Percentiles rank a stretch among this genome's conserved stretches.
Conservation (phyloP, 2,329 filamentous ascomycete genomes). For the Cladophialophora chaetospira region DNA sequence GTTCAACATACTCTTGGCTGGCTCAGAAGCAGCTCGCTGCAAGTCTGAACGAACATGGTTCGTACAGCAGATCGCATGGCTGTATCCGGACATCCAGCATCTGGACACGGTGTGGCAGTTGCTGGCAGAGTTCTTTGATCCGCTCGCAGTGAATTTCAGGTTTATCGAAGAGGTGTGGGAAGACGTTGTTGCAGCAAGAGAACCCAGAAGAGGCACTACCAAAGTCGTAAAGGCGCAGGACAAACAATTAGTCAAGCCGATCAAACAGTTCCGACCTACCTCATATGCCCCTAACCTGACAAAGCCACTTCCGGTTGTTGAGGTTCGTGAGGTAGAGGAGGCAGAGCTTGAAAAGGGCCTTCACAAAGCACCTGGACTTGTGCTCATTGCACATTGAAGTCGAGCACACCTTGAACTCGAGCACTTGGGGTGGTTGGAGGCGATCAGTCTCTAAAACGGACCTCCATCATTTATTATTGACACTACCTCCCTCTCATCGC, state of each 20-base stretch:
- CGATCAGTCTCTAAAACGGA: no score
- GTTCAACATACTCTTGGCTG: slow-evolving; percentile 25
- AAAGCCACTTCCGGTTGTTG: slow-evolving; percentile 9
- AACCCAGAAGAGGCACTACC: background rate
- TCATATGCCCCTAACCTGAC: slow-evolving; percentile 16
- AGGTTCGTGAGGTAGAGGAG: slow-evolving; percentile 7
- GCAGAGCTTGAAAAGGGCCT: background rate
- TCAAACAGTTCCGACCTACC: slow-evolving; percentile 16
- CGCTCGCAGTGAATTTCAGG: slow-evolving; percentile 15
- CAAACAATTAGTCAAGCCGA: background rate
- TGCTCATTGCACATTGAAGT: background rate
- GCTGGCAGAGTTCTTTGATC: slow-evolving; percentile 24
- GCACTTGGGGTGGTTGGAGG: no score
- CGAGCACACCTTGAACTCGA: no score
- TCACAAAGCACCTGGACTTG: background rate
- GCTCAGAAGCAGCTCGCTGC: slow-evolving; percentile 10
- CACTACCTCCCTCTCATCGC: no score
- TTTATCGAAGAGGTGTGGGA: slow-evolving; percentile 20
- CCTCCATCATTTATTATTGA: no score
- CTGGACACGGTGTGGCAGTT: slow-evolving; percentile 20
- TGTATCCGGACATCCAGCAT: slow-evolving; percentile 16
- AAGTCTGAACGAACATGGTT: slow-evolving; percentile 22
- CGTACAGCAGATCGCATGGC: slow-evolving; percentile 4
- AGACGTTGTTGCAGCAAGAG: slow-evolving; percentile 9
- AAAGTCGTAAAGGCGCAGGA: background rate